Percentiles rank a stretch among this genome's conserved stretches.
phyloP scores from a whole-genome alignment of 176 grass and related monocot species.

The Miscanthus lutarioriparius region DNA sequence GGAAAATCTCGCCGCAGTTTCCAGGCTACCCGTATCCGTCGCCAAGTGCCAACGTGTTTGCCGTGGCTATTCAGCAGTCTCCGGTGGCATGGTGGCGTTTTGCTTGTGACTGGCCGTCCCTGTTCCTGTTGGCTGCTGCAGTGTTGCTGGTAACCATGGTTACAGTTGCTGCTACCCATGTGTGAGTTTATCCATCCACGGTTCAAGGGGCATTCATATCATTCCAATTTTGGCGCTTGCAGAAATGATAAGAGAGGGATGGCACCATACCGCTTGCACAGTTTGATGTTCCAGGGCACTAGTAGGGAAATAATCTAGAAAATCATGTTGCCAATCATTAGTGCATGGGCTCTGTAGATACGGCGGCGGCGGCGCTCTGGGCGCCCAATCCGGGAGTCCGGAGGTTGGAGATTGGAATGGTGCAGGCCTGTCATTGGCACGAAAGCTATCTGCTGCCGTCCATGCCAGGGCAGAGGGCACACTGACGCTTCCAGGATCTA shows the following conservation, averaged over 20 bases:
- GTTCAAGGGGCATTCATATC: not conserved
- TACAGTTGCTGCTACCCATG: not conserved
- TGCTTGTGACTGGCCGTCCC: not conserved
- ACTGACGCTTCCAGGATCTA: not conserved
- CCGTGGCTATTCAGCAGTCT: not conserved
- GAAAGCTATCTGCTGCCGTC: constrained; percentile 6
- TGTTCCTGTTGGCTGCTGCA: not conserved
- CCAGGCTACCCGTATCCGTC: not conserved
- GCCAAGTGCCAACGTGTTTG: not conserved
- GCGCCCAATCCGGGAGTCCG: not conserved
- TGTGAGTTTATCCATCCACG: not conserved
- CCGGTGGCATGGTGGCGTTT: not conserved
- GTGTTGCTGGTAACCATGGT: not conserved
- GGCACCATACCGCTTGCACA: not conserved
- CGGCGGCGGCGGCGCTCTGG: not conserved
- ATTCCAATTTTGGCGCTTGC: not conserved
- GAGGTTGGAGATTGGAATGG: not conserved
- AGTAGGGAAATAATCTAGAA: not conserved
- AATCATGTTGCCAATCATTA: not conserved
- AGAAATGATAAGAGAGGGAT: too few species aligned
- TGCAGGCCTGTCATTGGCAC: not conserved
- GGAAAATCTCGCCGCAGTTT: not conserved
- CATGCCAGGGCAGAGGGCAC: constrained; percentile 5
- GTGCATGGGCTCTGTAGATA: not conserved
- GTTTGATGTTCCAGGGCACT: not conserved